phyloP scores from a whole-genome alignment of 306 rosid genomes.

The Luffa aegyptiaca region DNA sequence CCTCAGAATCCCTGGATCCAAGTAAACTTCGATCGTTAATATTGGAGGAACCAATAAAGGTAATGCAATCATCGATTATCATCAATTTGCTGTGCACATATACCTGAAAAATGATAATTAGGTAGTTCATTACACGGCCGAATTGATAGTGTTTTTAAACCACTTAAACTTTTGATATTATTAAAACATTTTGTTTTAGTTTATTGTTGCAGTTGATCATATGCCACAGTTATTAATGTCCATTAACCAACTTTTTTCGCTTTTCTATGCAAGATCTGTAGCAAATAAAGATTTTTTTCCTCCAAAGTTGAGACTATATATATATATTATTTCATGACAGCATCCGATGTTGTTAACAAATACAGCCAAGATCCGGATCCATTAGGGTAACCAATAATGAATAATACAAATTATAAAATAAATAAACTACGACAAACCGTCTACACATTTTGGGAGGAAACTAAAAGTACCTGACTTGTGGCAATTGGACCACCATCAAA shows the following conservation, averaged over 20 bases:
- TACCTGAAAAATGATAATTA: slow-evolving; percentile 14
- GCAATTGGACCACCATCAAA: slow-evolving; percentile 34
- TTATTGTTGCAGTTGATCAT: neutral
- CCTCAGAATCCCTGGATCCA: slow-evolving; percentile 52
- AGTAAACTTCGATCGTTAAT: slow-evolving; percentile 44
- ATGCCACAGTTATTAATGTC: neutral
- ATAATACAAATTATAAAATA: neutral
- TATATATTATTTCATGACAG: neutral
- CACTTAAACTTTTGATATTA: neutral
- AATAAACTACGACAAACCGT: neutral
- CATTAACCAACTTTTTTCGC: neutral
- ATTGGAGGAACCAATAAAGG: slow-evolving; percentile 42
- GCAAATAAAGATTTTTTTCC: neutral
- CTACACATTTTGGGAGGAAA: neutral
- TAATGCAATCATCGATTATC: slow-evolving; percentile 32
- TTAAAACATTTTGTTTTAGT: neutral
- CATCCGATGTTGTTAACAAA: neutral
- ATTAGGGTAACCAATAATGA: neutral
- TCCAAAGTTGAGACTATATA: neutral
- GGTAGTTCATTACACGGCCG: neutral
- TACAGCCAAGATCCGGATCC: neutral
- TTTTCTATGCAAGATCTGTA: neutral
- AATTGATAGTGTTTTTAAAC: neutral
- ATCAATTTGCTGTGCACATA: slow-evolving; percentile 47
- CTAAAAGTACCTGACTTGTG: slow-evolving; percentile 34